Conservation (phyloP, 139 green algal species). For the Coccomyxa sp. region DNA sequence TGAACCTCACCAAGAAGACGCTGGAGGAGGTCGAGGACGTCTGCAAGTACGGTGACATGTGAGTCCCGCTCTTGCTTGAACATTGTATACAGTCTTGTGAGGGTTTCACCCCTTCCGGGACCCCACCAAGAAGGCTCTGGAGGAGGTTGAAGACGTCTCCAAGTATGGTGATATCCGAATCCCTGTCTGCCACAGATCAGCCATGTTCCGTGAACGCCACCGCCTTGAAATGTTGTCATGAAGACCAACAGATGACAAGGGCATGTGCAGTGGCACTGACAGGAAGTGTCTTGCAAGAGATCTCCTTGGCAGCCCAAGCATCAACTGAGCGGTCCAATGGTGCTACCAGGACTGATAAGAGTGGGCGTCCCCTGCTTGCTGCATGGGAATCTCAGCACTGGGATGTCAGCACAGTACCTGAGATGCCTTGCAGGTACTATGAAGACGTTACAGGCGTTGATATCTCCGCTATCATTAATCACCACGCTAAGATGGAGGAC, state of each 20-base stretch:
- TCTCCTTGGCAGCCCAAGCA: not conserved
- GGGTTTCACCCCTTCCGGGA: not conserved
- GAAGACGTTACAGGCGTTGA: slow-evolving; percentile 9
- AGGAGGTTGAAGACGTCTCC: too few relatives aligned
- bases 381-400: not conserved
- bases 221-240: too few relatives aligned
- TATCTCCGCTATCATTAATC: slow-evolving; percentile 7
- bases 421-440: slow-evolving; percentile 14
- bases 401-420: not conserved
- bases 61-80: not conserved
- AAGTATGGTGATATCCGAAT: too few relatives aligned
- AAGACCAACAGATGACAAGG: too few relatives aligned
- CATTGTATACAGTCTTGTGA: too few relatives aligned
- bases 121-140: too few relatives aligned
- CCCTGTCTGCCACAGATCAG: too few relatives aligned
- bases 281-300: not conserved
- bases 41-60: slow-evolving; percentile 16
- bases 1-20: slow-evolving; percentile 7
- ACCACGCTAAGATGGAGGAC: slow-evolving; percentile 10
- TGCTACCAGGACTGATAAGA: too few relatives aligned
- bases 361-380: too few relatives aligned
- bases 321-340: not conserved
- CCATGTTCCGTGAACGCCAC: too few relatives aligned
- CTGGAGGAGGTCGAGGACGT: slow-evolving; percentile 7
- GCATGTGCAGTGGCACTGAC: too few relatives aligned